Evolutionary conservation across 352 stramenopile species (phyloP), one percentile per base, ranked within the genome.

Genomic region (Pythium plurisporium): DNA sequence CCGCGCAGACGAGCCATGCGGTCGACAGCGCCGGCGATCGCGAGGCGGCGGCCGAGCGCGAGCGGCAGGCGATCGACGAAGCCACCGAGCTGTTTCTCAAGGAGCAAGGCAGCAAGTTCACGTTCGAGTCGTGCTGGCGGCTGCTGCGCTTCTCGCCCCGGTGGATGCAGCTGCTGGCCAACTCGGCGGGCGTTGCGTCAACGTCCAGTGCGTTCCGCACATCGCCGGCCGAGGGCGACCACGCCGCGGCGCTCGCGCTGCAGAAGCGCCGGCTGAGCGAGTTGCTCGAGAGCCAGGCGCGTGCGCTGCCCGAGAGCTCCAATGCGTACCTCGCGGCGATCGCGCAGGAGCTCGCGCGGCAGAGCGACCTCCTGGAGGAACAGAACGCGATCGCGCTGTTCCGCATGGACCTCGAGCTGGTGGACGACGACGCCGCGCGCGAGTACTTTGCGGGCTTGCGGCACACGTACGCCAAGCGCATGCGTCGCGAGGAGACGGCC

Each of bases 341-440:
- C 42, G 62, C 79, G 17, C 69, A 80, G 23, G 73, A 88, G 57
- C 63, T 91, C 27, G 63, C 69, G 42, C 73, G 75, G 19, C 73
- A 81, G 17, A 89, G 85, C 29, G 74, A 87, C 29, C 49, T 91
- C 26, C 61, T 91, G 23, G 81, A 89, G 51, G 81, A 91, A 26
- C 76, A 86, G 59, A 91, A 91, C 38, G 68, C 77, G 23, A 86
- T 91, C 42, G 61, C 79, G 26, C 56, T 91, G 5, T 77, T 91
- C 19, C 73, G 72, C 19, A 44, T 84, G 17, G 68, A 89, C 42
- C 37, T 70, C 4, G 74, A 87, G 8, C 57, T 74, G 33, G 55
- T 86, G 14, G 40, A 78, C 17, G 78, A 89, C 44, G 56, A 65
- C 17, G 25, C 25, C 15, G 70, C 74, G 11, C 72, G 75, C 44